Percentiles rank a stretch among this genome's conserved stretches.
phyloP scores from a whole-genome alignment of 192 early-diverging fungal genomes.

The Rhizophagus sp. region DNA sequence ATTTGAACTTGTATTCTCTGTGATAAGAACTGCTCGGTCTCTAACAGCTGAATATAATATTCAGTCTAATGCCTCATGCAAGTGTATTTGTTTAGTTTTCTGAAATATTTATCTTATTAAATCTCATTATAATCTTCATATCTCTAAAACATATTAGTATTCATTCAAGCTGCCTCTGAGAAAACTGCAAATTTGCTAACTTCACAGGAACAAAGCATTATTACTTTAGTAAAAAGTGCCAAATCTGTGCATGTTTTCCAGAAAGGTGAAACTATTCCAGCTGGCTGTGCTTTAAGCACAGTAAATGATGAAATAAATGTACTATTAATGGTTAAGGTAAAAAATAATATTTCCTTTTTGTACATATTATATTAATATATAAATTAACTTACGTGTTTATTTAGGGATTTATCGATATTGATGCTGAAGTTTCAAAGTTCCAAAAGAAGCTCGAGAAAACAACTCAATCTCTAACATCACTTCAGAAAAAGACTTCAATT shows the following conservation, averaged over 20 bases:
- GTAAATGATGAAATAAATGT: constrained; percentile 72
- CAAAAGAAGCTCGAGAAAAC: constrained; percentile 74
- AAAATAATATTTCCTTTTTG: not conserved
- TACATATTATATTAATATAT: not conserved
- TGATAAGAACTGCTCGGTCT: constrained; percentile 75
- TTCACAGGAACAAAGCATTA: constrained; percentile 64
- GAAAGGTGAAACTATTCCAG: constrained; percentile 59
- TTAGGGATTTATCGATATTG: constrained; percentile 68
- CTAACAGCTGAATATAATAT: constrained; percentile 80
- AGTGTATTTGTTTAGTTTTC: constrained; percentile 1
- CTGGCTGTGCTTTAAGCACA: constrained; percentile 75
- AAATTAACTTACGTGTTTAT: too few relatives aligned
- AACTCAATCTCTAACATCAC: constrained; percentile 55
- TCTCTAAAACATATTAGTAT: constrained; percentile 9
- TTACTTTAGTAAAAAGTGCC: constrained; percentile 72
- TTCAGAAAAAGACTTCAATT: constrained; percentile 63
- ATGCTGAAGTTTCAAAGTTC: constrained; percentile 80
- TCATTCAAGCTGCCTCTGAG: constrained; percentile 36
- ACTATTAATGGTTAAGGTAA: constrained; percentile 74
- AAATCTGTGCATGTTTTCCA: constrained; percentile 65
- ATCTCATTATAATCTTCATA: not conserved
- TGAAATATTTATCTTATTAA: not conserved
- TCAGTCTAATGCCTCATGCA: constrained; percentile 64
- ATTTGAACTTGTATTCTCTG: constrained; percentile 78
- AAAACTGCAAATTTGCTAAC: constrained; percentile 48